Conservation (phyloP, 163 green algal genomes). For the Scenedesmus sp. region DNA sequence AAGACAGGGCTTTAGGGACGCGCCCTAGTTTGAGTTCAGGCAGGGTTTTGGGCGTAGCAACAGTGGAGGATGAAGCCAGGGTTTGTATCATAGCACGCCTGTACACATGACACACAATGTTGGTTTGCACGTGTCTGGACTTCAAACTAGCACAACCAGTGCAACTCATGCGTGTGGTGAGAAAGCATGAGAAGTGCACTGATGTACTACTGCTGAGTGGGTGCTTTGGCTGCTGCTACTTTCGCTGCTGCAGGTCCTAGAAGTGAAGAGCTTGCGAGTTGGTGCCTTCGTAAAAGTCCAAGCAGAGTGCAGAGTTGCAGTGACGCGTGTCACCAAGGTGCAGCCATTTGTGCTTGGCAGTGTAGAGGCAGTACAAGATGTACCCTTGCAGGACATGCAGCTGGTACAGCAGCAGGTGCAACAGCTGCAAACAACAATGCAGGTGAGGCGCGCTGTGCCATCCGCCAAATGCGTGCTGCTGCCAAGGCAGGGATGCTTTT, state of each 20-base stretch:
- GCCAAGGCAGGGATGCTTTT: no score
- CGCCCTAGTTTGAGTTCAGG: not conserved
- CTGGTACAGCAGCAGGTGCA: constrained; percentile 8
- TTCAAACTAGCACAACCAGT: no score
- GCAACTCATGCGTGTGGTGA: no score
- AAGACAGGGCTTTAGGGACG: not conserved
- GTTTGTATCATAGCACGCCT: no score
- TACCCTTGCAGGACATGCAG: not conserved
- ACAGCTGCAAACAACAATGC: constrained; percentile 35
- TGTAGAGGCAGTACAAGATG: constrained; percentile 6
- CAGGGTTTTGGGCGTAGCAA: no score
- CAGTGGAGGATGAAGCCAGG: no score
- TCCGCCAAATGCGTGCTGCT: no score
- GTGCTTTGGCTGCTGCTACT: not conserved
- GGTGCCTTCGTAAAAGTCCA: constrained; percentile 37
- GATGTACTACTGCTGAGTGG: not conserved
- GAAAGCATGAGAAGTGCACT: no score
- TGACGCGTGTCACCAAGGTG: constrained; percentile 1
- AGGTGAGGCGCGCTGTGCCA: not conserved
- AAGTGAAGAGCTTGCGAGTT: constrained; percentile 31
- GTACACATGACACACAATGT: no score
- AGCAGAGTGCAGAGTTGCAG: constrained; percentile 39
- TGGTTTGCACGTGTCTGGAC: no score
- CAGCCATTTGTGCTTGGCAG: constrained; percentile 18
- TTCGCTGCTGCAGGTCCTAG: constrained; percentile 27